Conservation (phyloP, 768 basidiomycete species). For the Phanerochaete sordida region DNA sequence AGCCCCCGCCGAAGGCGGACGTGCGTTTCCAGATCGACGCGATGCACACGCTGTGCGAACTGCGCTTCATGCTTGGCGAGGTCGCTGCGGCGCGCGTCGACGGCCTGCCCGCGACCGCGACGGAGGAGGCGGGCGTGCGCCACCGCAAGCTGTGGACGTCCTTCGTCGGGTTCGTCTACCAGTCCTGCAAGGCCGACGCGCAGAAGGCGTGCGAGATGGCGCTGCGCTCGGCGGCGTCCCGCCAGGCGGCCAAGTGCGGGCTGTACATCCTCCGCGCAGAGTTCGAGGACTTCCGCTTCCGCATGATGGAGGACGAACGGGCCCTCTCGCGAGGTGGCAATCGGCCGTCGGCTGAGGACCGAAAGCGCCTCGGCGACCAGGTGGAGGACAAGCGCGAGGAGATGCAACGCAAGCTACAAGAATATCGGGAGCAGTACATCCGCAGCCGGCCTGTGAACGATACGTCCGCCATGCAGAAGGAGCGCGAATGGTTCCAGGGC, state of each 20-base stretch:
- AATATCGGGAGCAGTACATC: conserved; percentile 16
- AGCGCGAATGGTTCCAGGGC: conserved; percentile 24
- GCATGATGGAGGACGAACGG: conserved; percentile 11
- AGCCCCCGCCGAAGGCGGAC: conserved; percentile 55
- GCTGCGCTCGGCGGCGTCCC: conserved; percentile 23
- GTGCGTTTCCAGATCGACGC: conserved; percentile 59
- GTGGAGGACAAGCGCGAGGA: conserved; percentile 8
- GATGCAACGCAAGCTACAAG: not conserved
- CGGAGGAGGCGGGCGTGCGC: conserved; percentile 4
- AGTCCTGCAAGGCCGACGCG: conserved; percentile 24
- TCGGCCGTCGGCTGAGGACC: not conserved
- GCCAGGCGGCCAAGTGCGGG: conserved; percentile 22
- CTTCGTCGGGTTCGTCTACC: conserved; percentile 38
- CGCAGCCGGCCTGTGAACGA: conserved; percentile 17
- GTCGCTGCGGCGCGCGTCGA: conserved; percentile 41
- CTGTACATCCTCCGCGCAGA: conserved; percentile 21
- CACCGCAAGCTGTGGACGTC: conserved; percentile 43
- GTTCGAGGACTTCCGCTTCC: conserved; percentile 26
- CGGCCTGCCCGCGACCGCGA: conserved; percentile 21
- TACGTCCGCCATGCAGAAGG: conserved; percentile 12
- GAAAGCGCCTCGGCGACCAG: conserved; percentile 8
- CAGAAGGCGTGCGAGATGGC: conserved; percentile 22
- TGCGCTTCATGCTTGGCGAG: conserved; percentile 49
- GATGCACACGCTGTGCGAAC: conserved; percentile 48
- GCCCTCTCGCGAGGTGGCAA: conserved; percentile 1